Percentiles rank a stretch among this genome's conserved stretches.
Evolutionary conservation across 1,139 yeast genomes (phyloP).

Genomic region (Hyphopichia fennica): DNA sequence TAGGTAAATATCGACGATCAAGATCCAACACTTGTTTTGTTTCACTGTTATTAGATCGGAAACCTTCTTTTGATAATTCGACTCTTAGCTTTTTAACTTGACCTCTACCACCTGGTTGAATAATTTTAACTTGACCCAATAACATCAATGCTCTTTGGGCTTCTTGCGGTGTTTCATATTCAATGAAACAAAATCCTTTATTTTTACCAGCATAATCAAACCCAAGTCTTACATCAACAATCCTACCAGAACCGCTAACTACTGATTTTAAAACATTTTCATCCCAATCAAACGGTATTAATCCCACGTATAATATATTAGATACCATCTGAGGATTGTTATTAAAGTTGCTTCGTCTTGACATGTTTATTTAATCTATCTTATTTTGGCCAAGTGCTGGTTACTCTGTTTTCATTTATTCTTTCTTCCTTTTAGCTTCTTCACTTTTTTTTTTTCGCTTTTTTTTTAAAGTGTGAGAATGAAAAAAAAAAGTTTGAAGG

Average conservation of each 20-base stretch:
- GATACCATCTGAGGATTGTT: constrained; percentile 17
- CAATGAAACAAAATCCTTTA: constrained; percentile 66
- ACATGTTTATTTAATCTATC: constrained; percentile 5
- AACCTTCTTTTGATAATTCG: constrained; percentile 63
- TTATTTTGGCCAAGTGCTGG: not conserved
- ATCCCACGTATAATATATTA: constrained; percentile 56
- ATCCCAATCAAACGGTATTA: constrained; percentile 66
- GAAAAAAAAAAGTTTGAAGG: too few species aligned
- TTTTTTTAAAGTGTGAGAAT: too few species aligned
- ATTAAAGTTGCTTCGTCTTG: constrained; percentile 7
- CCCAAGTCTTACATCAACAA: constrained; percentile 63
- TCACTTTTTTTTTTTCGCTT: too few species aligned
- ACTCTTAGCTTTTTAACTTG: constrained; percentile 46
- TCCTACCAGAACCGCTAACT: constrained; percentile 63
- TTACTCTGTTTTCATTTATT: too few species aligned
- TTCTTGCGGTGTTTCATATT: constrained; percentile 51
- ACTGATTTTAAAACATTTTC: constrained; percentile 54
- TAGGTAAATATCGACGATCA: constrained; percentile 47
- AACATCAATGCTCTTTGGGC: constrained; percentile 50
- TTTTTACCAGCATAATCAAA: constrained; percentile 63
- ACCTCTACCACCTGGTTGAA: constrained; percentile 30
- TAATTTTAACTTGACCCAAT: constrained; percentile 44
- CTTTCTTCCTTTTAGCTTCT: too few species aligned
- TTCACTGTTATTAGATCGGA: constrained; percentile 37
- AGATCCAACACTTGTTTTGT: constrained; percentile 41